Conservation (phyloP, 1,139 yeast species). For the Zygoascus sp. region DNA sequence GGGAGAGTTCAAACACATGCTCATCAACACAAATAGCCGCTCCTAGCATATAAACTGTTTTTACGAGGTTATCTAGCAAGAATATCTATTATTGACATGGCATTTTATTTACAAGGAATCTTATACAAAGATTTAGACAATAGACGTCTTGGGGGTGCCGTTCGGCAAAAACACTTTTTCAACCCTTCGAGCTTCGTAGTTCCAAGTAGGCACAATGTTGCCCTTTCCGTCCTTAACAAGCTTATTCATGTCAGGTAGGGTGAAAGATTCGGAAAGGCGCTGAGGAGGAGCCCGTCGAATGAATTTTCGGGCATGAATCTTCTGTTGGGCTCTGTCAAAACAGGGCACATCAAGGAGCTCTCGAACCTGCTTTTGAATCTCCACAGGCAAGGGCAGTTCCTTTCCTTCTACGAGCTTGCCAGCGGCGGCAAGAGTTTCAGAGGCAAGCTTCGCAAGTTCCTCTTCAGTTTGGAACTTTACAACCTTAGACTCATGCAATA, state of each 20-base stretch:
- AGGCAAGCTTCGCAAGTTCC: slow-evolving; percentile 28
- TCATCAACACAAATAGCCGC: too few relatives aligned
- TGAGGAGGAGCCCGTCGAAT: slow-evolving; percentile 25
- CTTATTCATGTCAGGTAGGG: slow-evolving; percentile 31
- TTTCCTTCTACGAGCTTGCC: slow-evolving; percentile 8
- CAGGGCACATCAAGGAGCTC: slow-evolving; percentile 37
- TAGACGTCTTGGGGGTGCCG: slow-evolving; percentile 20
- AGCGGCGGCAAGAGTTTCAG: slow-evolving; percentile 7
- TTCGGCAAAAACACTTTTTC: slow-evolving; percentile 30
- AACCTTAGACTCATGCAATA: slow-evolving; percentile 25
- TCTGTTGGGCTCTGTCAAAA: slow-evolving; percentile 25
- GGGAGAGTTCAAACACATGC: too few relatives aligned
- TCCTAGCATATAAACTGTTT: too few relatives aligned
- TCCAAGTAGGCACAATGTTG: slow-evolving; percentile 45
- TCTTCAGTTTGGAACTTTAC: slow-evolving; percentile 23
- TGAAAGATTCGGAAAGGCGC: slow-evolving; percentile 17
- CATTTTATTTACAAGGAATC: not conserved
- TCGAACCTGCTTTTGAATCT: slow-evolving; percentile 34
- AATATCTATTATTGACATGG: too few relatives aligned
- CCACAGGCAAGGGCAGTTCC: slow-evolving; percentile 26
- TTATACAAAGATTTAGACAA: slow-evolving; percentile 12
- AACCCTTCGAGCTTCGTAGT: slow-evolving; percentile 43
- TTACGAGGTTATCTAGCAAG: too few relatives aligned
- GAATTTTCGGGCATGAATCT: slow-evolving; percentile 38
- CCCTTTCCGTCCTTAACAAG: slow-evolving; percentile 38